Evolutionary conservation across 2,329 filamentous ascomycete genomes (phyloP).

Genomic region (Diaporthe aspalathi): DNA sequence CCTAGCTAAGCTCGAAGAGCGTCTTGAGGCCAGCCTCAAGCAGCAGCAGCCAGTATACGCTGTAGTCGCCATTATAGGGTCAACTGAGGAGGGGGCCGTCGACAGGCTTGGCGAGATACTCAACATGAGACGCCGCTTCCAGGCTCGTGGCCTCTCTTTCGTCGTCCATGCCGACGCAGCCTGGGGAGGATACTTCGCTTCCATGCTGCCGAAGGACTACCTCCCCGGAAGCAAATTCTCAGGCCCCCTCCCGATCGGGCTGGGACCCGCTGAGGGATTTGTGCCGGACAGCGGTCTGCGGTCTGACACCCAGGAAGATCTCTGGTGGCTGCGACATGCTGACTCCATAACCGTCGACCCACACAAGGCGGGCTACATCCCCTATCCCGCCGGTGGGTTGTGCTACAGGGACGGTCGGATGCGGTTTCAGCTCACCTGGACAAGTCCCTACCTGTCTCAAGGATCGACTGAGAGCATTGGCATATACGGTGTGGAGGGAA

Average conservation of each 20-base stretch:
- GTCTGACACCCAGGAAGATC: constrained; percentile 52
- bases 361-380: constrained; percentile 60
- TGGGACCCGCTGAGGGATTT: constrained; percentile 41
- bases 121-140: constrained; percentile 53
- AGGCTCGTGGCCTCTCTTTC: constrained; percentile 57
- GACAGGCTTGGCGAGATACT: constrained; percentile 55
- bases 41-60: constrained; percentile 52
- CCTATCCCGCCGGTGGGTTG: constrained; percentile 58
- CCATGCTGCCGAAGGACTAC: constrained; percentile 53
- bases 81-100: constrained; percentile 60
- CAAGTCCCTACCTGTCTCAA: constrained; percentile 53
- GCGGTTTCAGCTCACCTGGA: constrained; percentile 58
- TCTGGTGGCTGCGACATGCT: constrained; percentile 52
- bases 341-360: constrained; percentile 62
- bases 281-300: constrained; percentile 51
- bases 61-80: constrained; percentile 59
- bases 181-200: constrained; percentile 62
- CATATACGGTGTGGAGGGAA: constrained; percentile 54
- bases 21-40: constrained; percentile 48
- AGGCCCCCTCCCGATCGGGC: constrained; percentile 29
- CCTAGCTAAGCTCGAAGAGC: constrained; percentile 46
- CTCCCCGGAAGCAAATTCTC: constrained; percentile 44
- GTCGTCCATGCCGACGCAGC: constrained; percentile 60
- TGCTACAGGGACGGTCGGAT: constrained; percentile 58
- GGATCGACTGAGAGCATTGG: constrained; percentile 49